Evolutionary conservation across 768 basidiomycete genomes (phyloP), one percentile per base, ranked within the genome.

Genomic region (Boletus patriciae): DNA sequence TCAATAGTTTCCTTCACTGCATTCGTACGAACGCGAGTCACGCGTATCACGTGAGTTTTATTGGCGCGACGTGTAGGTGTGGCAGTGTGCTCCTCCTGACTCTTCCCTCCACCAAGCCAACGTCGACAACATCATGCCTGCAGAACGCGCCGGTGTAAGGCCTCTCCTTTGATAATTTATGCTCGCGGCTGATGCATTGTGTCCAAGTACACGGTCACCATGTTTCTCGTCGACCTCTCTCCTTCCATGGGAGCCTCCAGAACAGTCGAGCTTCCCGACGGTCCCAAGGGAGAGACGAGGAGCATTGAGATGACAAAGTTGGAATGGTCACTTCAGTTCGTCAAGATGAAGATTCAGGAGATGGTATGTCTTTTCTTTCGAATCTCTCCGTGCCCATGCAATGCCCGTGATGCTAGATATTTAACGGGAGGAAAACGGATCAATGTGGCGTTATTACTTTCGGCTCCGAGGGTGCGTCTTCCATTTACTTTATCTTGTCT

Each of bases 211-310:
- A 90, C 90, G 0, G 90, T 90, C 1, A 90, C 88, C 21, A 87
- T 93, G 83, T 97, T 94, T 68, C 81, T 96, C 64, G 75, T 98
- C 63, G 95, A 98, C 78, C 77, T 88, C 46, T 94, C 92, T 13
- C 81, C 87, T 52, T 86, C 93, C 42, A 98, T 97, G 95, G 87
- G 81, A 19, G 80, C 80, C 51, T 67, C 75, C 48, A 76, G 84
- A 51, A 79, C 76, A 1, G 79, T 92, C 40, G 77, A 86, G 40
- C 67, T 87, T 23, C 77, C 84, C 5, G 74, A 76, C 31, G 81
- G 80, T 25, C 73, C 80, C 13, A 73, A 81, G 37, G 83, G 82
- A 46, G 80, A 85, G 60, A 64, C 72, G 36, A 76, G 74, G 44
- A 73, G 76, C 15, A 73, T 79, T 37, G 79, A 90, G 62, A 85